Evolutionary conservation across 2,329 filamentous ascomycete species (phyloP), one percentile per base, ranked within the genome.

Genomic region (Colletotrichum melonis): DNA sequence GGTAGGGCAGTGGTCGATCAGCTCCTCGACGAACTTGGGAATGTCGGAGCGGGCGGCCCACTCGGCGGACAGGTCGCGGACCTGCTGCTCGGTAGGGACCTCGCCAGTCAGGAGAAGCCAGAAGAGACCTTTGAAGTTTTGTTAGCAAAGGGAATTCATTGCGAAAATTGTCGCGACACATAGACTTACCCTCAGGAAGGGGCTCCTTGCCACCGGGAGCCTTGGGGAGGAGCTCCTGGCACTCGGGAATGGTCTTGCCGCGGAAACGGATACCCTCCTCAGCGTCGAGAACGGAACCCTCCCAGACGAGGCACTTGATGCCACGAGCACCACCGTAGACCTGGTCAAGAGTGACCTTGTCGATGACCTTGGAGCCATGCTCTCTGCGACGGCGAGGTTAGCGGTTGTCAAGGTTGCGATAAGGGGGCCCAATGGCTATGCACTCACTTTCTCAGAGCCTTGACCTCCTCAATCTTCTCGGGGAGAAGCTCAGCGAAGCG

Each of bases 191-290:
- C 91, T 99, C 97, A 74, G 97, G 97, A 70, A 99, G 92, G 83
- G 97, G 97, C 91, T 99, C 96, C 85, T 95, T 91, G 88, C 97
- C 97, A 82, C 97, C 97, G 77, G 95, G 95, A 76, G 96, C 97
- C 90, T 97, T 98, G 86, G 97, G 97, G 73, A 99, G 95, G 81
- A 98, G 88, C 86, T 98, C 89, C 90, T 98, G 97, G 92, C 95
- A 98, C 88, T 99, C 97, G 80, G 97, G 97, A 81, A 99, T 99
- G 78, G 97, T 99, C 91, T 96, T 97, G 89, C 97, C 97, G 84
- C 97, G 93, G 93, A 99, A 99, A 81, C 97, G 94, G 87, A 99
- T 99, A 88, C 97, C 97, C 91, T 99, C 97, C 90, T 98, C 95
- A 72, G 96, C 91, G 87, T 99, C 97, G 81, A 99, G 93, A 80